A percentile compares a stretch with the other conserved stretches of the same genome.
phyloP scores from a whole-genome alignment of 2,329 filamentous ascomycete genomes.

The Sporothrix humicola region DNA sequence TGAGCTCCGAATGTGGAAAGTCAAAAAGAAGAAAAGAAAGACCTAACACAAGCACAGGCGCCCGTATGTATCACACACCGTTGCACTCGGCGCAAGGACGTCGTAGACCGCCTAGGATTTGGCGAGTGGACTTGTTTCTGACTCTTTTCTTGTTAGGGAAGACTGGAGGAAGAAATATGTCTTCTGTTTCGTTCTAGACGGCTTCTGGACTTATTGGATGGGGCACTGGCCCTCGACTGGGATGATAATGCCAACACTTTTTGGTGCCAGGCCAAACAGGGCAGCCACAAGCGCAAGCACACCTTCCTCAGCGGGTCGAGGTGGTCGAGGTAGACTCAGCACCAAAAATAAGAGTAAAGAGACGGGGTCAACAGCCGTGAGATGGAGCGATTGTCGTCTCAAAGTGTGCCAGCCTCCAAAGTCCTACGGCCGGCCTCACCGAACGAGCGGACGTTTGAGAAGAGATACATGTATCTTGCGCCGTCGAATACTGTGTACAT shows the following conservation, averaged over 20 bases:
- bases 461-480: neutral
- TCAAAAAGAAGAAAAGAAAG: too few species aligned
- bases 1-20: too few species aligned
- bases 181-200: conserved; percentile 15
- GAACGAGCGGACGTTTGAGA: neutral
- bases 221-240: neutral
- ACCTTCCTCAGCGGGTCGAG: conserved; percentile 1
- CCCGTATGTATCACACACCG: neutral
- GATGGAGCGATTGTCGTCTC: neutral
- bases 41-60: neutral
- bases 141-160: neutral
- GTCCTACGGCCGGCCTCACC: conserved; percentile 27
- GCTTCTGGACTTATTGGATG: conserved; percentile 14
- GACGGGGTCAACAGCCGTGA: neutral
- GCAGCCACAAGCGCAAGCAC: neutral
- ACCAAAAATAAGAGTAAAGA: neutral
- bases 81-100: neutral
- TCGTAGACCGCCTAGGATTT: conserved; percentile 7
- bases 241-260: too few species aligned
- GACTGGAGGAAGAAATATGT: neutral
- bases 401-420: neutral
- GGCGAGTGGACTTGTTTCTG: too few species aligned
- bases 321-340: neutral
- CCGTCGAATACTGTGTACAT: too few species aligned
- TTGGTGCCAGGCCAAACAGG: neutral